Evolutionary conservation across 176 grass and related monocot species (phyloP).

Genomic region (Saccharum officinarum): DNA sequence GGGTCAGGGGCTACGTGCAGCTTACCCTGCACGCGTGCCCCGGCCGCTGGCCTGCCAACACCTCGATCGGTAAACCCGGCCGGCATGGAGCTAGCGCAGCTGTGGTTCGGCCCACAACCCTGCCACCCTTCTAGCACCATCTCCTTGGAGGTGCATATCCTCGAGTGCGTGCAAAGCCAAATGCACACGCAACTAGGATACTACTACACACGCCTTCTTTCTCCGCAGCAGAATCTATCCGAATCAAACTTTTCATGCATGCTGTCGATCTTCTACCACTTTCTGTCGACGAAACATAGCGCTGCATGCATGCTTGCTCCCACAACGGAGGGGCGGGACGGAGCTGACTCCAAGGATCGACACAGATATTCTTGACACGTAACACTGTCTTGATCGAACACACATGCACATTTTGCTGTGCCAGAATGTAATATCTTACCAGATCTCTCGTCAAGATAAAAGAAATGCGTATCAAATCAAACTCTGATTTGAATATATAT

Average conservation of each 20-base stretch:
- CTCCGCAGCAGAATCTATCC: constrained; percentile 35
- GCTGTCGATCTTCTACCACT: not conserved
- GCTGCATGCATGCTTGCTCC: constrained; percentile 4
- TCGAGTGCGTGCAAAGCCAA: not conserved
- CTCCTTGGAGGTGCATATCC: not conserved
- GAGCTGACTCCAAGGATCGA: not conserved
- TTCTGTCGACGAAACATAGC: not conserved
- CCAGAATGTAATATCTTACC: constrained; percentile 13
- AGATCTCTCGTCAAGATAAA: constrained; percentile 10
- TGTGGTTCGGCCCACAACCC: constrained; percentile 21
- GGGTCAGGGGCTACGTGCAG: no score
- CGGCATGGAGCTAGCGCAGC: not conserved
- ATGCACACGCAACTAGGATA: constrained; percentile 7
- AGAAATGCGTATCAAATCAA: constrained; percentile 13
- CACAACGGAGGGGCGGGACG: not conserved
- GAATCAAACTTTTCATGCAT: constrained; percentile 14
- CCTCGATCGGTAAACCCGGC: not conserved
- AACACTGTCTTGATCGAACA: no score
- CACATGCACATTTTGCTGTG: not conserved
- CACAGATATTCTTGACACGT: not conserved
- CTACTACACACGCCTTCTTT: not conserved
- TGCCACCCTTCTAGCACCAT: constrained; percentile 27
- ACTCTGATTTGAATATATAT: not conserved
- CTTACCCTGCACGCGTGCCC: constrained; percentile 18
- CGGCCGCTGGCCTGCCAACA: constrained; percentile 6